These are phyloP conservation scores for Mycena capillaripes DNA, from an alignment of 768 basidiomycete genomes.

Conservation along the genomic window DNA sequence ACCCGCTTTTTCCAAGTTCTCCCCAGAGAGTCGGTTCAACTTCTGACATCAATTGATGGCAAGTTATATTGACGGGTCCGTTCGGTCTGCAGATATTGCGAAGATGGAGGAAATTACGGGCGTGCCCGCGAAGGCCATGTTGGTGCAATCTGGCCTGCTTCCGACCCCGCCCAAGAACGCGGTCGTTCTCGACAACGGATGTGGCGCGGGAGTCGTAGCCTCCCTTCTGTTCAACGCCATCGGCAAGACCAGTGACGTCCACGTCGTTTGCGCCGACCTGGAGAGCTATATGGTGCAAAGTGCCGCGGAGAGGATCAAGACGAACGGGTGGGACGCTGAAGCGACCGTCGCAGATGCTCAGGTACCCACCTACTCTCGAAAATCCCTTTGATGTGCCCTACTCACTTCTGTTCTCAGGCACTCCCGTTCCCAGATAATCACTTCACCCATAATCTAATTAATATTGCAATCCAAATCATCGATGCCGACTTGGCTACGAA, in stretches of 20 bases:
- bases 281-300: conserved; percentile 21
- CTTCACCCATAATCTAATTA: conserved; percentile 33
- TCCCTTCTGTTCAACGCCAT: conserved; percentile 14
- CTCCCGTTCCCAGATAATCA: too few species aligned
- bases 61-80: neutral
- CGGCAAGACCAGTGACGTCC: neutral
- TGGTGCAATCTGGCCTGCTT: conserved; percentile 16
- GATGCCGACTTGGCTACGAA: conserved; percentile 9
- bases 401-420: neutral
- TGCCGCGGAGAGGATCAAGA: conserved; percentile 17
- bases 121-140: conserved; percentile 6
- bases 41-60: too few species aligned
- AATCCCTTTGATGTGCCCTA: too few species aligned
- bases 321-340: conserved; percentile 29
- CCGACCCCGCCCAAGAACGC: conserved; percentile 24
- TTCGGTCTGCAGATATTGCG: neutral
- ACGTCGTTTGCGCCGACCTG: conserved; percentile 16
- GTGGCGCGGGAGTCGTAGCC: conserved; percentile 15
- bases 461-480: conserved; percentile 28
- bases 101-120: conserved; percentile 33
- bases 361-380: neutral
- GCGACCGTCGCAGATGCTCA: conserved; percentile 23
- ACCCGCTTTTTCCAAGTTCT: too few species aligned
- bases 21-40: too few species aligned
- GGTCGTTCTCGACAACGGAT: conserved; percentile 27